Base-by-base conservation (phyloP, 2,329 filamentous ascomycete genomes). In the Aureobasidium sp. region DNA sequence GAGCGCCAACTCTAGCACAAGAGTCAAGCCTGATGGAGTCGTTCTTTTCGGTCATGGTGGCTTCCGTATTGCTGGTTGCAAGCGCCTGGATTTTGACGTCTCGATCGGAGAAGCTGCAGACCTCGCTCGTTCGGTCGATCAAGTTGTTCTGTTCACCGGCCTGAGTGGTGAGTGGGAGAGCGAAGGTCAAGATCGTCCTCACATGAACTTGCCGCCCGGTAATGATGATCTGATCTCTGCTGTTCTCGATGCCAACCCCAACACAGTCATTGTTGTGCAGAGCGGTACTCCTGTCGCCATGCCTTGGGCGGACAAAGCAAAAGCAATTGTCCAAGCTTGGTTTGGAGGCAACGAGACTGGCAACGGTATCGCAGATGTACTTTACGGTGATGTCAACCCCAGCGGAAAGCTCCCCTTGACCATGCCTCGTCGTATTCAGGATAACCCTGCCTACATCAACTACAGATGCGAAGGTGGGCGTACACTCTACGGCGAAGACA, bases 321-420 rank as follows among this genome's bases (percentile, higher is more conserved):
- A 62, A 27, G 61, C 63, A 7, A 47, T 66, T 3, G 21, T 66
- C 2, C 62, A 65, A 47, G 25, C 57, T 19, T 64, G 62, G 62
- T 66, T 61, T 54, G 89, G 89, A 0, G 89, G 90, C 0, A 84
- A 95, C 68, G 90, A 95, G 71, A 90, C 87, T 42, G 90, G 90
- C 6, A 85, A 88, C 63, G 88, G 90, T 0, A 79, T 95, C 10
- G 81, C 83, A 1, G 87, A 94, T 65, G 79, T 95, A 1, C 76
- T 95, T 1, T 88, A 90, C 60, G 90, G 90, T 4, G 80, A 85
- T 25, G 79, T 85, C 9, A 92, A 90, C 65, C 84, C 85, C 0
- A 88, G 83, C 50, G 90, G 90, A 19, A 86, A 88, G 61, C 76
- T 95, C 2, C 90, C 90, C 0, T 94, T 92, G 72, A 94, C 89